Conservation (phyloP, 2,329 filamentous ascomycete species). For the Stachybotrys chartarum region DNA sequence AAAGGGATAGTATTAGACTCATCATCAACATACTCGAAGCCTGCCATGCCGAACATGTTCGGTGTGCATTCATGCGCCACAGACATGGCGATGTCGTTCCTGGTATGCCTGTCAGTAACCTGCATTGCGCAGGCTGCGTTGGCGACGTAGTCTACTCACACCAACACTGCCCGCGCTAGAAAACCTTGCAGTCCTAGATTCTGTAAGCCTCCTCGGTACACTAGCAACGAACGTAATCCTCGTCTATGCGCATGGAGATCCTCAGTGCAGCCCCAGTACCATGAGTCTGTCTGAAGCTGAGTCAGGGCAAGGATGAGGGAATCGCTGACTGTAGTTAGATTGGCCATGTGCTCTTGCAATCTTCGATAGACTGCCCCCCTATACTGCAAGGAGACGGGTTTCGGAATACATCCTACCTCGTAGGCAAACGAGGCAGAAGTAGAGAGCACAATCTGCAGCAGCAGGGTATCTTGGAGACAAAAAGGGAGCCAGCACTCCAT, state of each 20-base stretch:
- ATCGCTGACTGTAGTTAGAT: constrained; percentile 30
- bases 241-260: constrained; percentile 38
- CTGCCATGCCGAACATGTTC: constrained; percentile 29
- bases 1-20: constrained; percentile 26
- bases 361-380: constrained; percentile 35
- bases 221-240: constrained; percentile 41
- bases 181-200: constrained; percentile 38
- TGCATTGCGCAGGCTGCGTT: not conserved
- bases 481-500: constrained; percentile 40
- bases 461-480: constrained; percentile 40
- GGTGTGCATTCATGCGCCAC: constrained; percentile 38
- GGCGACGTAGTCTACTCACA: not conserved
- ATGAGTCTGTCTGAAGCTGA: constrained; percentile 43
- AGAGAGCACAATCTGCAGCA: constrained; percentile 41
- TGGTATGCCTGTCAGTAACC: constrained; percentile 10
- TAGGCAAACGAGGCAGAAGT: constrained; percentile 44
- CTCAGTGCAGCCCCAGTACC: constrained; percentile 43
- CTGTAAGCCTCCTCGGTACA: constrained; percentile 36
- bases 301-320: constrained; percentile 39
- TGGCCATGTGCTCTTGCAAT: constrained; percentile 38
- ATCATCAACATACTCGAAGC: constrained; percentile 33
- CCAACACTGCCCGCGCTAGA: constrained; percentile 35
- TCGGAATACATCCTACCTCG: constrained; percentile 39
- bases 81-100: constrained; percentile 40
- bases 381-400: constrained; percentile 32